These are phyloP conservation scores for Naganishia antarctica DNA, from an alignment of 768 basidiomycete genomes.

Conservation along the genomic window DNA sequence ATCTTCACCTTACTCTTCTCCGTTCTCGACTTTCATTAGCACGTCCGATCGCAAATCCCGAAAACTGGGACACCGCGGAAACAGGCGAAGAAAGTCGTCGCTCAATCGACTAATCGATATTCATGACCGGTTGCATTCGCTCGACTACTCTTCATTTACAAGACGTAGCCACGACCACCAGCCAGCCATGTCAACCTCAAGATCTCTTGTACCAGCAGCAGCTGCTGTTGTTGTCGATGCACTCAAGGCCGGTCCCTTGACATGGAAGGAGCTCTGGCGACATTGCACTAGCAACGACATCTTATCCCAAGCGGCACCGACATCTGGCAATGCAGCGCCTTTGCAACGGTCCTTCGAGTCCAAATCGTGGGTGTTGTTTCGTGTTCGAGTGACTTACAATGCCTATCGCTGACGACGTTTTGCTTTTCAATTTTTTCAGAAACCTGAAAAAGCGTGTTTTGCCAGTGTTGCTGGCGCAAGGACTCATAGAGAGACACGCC, in stretches of 20 bases:
- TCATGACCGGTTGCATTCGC: neutral
- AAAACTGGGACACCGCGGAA: neutral
- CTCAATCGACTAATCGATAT: neutral
- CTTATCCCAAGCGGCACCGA: neutral
- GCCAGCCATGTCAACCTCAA: neutral
- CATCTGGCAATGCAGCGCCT: neutral
- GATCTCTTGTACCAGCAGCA: conserved; percentile 24
- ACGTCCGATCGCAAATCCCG: neutral
- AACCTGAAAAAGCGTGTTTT: conserved; percentile 24
- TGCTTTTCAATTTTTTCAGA: too few relatives aligned
- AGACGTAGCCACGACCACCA: neutral
- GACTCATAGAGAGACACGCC: conserved; percentile 21
- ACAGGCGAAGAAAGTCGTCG: neutral
- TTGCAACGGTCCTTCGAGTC: conserved; percentile 18
- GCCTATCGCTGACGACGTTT: neutral
- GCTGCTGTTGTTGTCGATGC: conserved; percentile 21
- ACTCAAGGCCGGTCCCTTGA: conserved; percentile 20
- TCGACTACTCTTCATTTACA: neutral
- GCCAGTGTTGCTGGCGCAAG: conserved; percentile 10
- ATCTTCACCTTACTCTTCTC: neutral
- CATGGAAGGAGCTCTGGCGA: conserved; percentile 22
- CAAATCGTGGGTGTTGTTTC: conserved; percentile 13
- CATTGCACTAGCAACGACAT: too few relatives aligned
- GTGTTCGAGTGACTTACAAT: neutral
- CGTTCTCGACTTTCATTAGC: neutral